A percentile compares a stretch with the other conserved stretches of the same genome.
phyloP scores from a whole-genome alignment of 768 basidiomycete genomes.

The Phlebiopsis gigantea region DNA sequence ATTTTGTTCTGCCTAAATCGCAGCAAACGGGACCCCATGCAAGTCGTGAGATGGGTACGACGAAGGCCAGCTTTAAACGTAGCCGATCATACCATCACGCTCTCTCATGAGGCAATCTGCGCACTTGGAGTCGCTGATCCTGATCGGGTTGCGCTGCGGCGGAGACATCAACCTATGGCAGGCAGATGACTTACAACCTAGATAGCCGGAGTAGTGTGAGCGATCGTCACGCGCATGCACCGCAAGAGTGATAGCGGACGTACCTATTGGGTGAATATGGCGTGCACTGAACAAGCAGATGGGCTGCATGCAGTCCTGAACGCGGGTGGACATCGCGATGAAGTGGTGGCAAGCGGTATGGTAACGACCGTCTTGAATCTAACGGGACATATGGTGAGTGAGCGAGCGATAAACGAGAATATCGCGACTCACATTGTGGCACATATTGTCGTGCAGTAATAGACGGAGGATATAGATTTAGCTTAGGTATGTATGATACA shows the following conservation, averaged over 20 bases:
- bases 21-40: neutral
- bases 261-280: conserved; percentile 54
- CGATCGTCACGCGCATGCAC: neutral
- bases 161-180: conserved; percentile 64
- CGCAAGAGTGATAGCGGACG: neutral
- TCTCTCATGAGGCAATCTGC: conserved; percentile 30
- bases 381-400: neutral
- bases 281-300: conserved; percentile 70
- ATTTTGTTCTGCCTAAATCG: neutral
- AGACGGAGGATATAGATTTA: neutral
- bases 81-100: conserved; percentile 20
- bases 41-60: neutral
- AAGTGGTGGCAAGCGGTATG: conserved; percentile 70
- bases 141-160: conserved; percentile 67
- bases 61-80: conserved; percentile 8
- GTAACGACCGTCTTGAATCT: conserved; percentile 77
- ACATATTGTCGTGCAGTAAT: conserved; percentile 41
- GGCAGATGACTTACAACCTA: conserved; percentile 43
- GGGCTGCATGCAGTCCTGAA: conserved; percentile 57
- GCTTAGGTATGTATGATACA: conserved; percentile 11
- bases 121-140: conserved; percentile 53
- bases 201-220: neutral
- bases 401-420: conserved; percentile 4
- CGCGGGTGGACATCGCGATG: conserved; percentile 61
- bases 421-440: conserved; percentile 59